phyloP scores from a whole-genome alignment of 768 basidiomycete species.

The Hypsizygus marmoreus region DNA sequence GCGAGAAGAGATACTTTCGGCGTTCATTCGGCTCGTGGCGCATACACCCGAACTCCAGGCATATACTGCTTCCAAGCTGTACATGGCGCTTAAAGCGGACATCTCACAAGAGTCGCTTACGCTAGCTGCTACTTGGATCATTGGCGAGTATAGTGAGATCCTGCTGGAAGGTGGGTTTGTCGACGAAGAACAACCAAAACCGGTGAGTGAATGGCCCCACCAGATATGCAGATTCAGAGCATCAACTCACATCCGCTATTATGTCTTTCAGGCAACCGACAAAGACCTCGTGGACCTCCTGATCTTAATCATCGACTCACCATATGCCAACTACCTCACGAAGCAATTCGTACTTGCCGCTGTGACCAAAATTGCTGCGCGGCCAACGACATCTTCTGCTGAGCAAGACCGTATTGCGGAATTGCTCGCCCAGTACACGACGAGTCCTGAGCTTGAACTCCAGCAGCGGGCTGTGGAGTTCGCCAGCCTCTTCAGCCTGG shows the following conservation, averaged over 20 bases:
- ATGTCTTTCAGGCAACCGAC: slow-evolving; percentile 61
- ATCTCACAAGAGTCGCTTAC: slow-evolving; percentile 97
- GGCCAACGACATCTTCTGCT: slow-evolving; percentile 60
- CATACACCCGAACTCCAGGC: slow-evolving; percentile 97
- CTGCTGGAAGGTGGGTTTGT: slow-evolving; percentile 84
- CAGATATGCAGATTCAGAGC: background rate
- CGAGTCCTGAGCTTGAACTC: slow-evolving; percentile 89
- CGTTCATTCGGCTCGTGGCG: slow-evolving; percentile 93
- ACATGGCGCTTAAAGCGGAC: slow-evolving; percentile 82
- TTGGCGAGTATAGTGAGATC: slow-evolving; percentile 95
- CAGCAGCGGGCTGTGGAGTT: slow-evolving; percentile 98
- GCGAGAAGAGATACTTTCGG: slow-evolving; percentile 91
- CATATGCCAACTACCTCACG: slow-evolving; percentile 88
- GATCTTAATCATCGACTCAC: slow-evolving; percentile 85
- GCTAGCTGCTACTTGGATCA: slow-evolving; percentile 89
- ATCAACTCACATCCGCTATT: slow-evolving; percentile 2
- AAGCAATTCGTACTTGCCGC: slow-evolving; percentile 92
- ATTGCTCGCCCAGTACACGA: slow-evolving; percentile 78
- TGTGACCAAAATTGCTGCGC: slow-evolving; percentile 86
- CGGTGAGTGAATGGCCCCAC: slow-evolving; percentile 41
- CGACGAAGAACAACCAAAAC: slow-evolving; percentile 68
- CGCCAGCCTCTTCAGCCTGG: slow-evolving; percentile 77
- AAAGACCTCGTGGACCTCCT: slow-evolving; percentile 85
- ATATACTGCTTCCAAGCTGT: slow-evolving; percentile 92
- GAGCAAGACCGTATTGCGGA: slow-evolving; percentile 83